Evolutionary conservation across 176 grass and related monocot species (phyloP), one percentile per base, ranked within the genome.

Genomic region (Thalia dealbata): DNA sequence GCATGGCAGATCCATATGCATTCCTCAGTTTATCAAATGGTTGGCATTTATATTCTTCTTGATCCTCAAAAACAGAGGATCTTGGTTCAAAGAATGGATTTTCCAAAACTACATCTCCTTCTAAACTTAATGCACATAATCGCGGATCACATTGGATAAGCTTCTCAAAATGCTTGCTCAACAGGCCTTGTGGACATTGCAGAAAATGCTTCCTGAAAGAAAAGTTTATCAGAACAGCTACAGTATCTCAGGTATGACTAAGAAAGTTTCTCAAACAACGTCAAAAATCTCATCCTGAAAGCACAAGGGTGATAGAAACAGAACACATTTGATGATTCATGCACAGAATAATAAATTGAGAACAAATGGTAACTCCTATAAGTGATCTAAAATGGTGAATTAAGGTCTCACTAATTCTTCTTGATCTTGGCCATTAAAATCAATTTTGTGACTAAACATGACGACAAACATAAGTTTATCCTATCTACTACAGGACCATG

Each of bases 81-180:
- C n/a, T 22, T 44, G 30, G 55, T 74, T 74, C 52, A 61, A 25
- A 74, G n/a, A 25, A 74, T 24, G 55, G 35, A 18, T 14, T 61
- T 43, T 41, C 55, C 6, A 14, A 24, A 56, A 16, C 8, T 0
- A 15, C 43, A 61, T 74, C 30, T 23, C 54, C 32, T 61, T 61
- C 18, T 45, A 24, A 28, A 74, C 72, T 74, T 12, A 74, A 18
- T 25, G 11, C 52, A 44, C 14, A 43, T 61, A 61, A 24, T 16
- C 13, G 52, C 8, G 52, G 29, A 44, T 74, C 72, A 16, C 72
- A 61, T 61, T 61, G 72, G 55, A 74, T 13, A 44, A 74, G 29
- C 72, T 74, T 61, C 32, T 61, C 29, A 42, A 74, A 61, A 74
- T 74, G 30, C 72, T 61, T 74, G 15, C 32, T 61, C 61, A 74